Evolutionary conservation across 305 asterid species (phyloP).

Genomic region (Petunia hybrid): DNA sequence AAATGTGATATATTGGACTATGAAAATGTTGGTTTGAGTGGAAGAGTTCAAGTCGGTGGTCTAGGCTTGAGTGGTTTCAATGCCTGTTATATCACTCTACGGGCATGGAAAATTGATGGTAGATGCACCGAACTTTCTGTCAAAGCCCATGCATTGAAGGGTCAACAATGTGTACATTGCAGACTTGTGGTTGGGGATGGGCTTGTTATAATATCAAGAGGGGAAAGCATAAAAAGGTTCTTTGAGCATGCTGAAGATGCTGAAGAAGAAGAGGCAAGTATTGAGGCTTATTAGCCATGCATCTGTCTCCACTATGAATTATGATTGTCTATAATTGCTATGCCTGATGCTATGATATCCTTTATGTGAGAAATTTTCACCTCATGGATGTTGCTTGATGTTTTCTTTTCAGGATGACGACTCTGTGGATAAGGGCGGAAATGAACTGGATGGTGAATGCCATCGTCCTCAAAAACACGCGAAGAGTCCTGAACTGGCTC

Average conservation of each 20-base stretch:
- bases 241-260: slow-evolving; percentile 99
- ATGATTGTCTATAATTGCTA: slow-evolving; percentile 8
- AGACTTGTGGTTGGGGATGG: slow-evolving; percentile 98
- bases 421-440: slow-evolving; percentile 96
- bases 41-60: slow-evolving; percentile 79
- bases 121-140: slow-evolving; percentile 87
- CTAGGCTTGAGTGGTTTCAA: slow-evolving; percentile 81
- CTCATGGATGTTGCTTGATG: background rate
- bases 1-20: slow-evolving; percentile 90
- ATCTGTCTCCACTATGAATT: slow-evolving; percentile 27
- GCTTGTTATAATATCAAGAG: slow-evolving; percentile 73
- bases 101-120: slow-evolving; percentile 94
- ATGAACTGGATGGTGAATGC: slow-evolving; percentile 93
- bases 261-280: slow-evolving; percentile 93
- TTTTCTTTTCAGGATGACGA: slow-evolving; percentile 80
- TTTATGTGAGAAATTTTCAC: background rate
- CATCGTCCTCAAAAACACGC: slow-evolving; percentile 99
- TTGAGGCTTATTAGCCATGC: slow-evolving; percentile 18
- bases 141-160: slow-evolving; percentile 96
- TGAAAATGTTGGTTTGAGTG: slow-evolving; percentile 91
- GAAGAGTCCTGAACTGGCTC: slow-evolving; percentile 99
- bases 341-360: background rate
- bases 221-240: slow-evolving; percentile 82
- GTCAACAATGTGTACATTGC: slow-evolving; percentile 91
- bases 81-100: slow-evolving; percentile 87